A percentile compares a stretch with the other conserved stretches of the same genome.
These are phyloP conservation scores for Podaxis pistillaris DNA, from an alignment of 768 basidiomycete species.

Conservation along the genomic window DNA sequence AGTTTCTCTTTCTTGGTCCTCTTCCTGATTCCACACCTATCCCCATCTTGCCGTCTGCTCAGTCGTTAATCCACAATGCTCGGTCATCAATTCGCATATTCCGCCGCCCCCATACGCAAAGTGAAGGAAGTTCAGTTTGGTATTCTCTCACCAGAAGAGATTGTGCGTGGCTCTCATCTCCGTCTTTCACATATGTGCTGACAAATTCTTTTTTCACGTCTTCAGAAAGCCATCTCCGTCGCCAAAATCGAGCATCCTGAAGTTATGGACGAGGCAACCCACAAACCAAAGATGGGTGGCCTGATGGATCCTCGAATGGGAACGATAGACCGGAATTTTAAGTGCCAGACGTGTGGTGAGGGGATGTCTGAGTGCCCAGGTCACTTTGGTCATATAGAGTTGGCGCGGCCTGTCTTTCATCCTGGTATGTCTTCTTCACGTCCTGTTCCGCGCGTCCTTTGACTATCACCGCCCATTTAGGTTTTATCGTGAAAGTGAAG, in stretches of 20 bases:
- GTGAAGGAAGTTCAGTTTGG: slow-evolving; percentile 99
- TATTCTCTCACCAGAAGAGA: slow-evolving; percentile 98
- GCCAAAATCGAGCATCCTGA: slow-evolving; percentile 99
- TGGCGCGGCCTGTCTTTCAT: slow-evolving; percentile 96
- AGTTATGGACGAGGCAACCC: slow-evolving; percentile 94
- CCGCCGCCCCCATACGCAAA: slow-evolving; percentile 91
- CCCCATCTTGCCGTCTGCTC: slow-evolving; percentile 13
- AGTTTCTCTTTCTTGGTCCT: slow-evolving; percentile 19
- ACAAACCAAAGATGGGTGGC: slow-evolving; percentile 88
- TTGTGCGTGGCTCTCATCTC: slow-evolving; percentile 54
- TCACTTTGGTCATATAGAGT: slow-evolving; percentile 98
- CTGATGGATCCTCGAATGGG: slow-evolving; percentile 99
- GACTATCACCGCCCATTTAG: slow-evolving; percentile 27
- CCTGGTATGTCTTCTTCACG: slow-evolving; percentile 59
- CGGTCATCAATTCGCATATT: slow-evolving; percentile 88
- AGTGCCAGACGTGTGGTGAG: slow-evolving; percentile 99
- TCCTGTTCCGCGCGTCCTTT: slow-evolving; percentile 1
- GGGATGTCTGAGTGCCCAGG: slow-evolving; percentile 99
- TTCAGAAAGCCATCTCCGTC: slow-evolving; percentile 96
- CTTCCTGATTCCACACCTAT: slow-evolving; percentile 15
- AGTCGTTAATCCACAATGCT: slow-evolving; percentile 53
- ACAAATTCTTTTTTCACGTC: slow-evolving; percentile 21
- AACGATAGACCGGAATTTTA: slow-evolving; percentile 95
- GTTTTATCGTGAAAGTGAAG: slow-evolving; percentile 98
- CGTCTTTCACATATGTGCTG: slow-evolving; percentile 8